phyloP scores from a whole-genome alignment of 1,139 yeast species.

The Pichia sp. region DNA sequence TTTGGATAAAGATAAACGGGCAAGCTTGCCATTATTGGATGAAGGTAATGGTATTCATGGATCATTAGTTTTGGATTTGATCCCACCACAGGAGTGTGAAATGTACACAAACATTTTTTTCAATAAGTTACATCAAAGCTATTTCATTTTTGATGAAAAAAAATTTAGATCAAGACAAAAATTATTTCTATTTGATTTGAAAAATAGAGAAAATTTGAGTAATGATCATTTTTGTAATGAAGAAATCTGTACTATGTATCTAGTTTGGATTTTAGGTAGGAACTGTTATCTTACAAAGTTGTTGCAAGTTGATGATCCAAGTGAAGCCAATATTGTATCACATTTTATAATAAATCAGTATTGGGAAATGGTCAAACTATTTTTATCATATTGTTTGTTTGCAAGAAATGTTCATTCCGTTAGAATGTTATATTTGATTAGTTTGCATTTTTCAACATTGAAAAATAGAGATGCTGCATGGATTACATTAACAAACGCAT shows the following conservation, averaged over 20 bases:
- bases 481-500: slow-evolving; percentile 31
- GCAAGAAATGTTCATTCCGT: slow-evolving; percentile 32
- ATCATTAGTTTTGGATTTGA: slow-evolving; percentile 23
- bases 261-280: slow-evolving; percentile 33
- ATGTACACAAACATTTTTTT: slow-evolving; percentile 30
- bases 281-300: slow-evolving; percentile 11
- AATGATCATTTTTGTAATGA: slow-evolving; percentile 10
- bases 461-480: slow-evolving; percentile 35
- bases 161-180: slow-evolving; percentile 25
- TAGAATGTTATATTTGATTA: slow-evolving; percentile 30
- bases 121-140: slow-evolving; percentile 30
- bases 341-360: slow-evolving; percentile 15
- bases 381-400: slow-evolving; percentile 30
- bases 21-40: slow-evolving; percentile 16
- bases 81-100: slow-evolving; percentile 26
- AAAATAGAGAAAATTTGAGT: not conserved
- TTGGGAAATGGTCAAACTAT: slow-evolving; percentile 30
- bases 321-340: slow-evolving; percentile 5
- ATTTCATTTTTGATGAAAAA: slow-evolving; percentile 29
- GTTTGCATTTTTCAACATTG: slow-evolving; percentile 31
- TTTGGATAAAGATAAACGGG: not conserved
- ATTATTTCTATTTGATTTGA: slow-evolving; percentile 20
- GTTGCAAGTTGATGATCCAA: not conserved
- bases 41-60: slow-evolving; percentile 16
- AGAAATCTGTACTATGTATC: slow-evolving; percentile 31